A percentile compares a stretch with the other conserved stretches of the same genome.
phyloP scores from a whole-genome alignment of 164 flowering plant species.

The Magnolia changhungtana region DNA sequence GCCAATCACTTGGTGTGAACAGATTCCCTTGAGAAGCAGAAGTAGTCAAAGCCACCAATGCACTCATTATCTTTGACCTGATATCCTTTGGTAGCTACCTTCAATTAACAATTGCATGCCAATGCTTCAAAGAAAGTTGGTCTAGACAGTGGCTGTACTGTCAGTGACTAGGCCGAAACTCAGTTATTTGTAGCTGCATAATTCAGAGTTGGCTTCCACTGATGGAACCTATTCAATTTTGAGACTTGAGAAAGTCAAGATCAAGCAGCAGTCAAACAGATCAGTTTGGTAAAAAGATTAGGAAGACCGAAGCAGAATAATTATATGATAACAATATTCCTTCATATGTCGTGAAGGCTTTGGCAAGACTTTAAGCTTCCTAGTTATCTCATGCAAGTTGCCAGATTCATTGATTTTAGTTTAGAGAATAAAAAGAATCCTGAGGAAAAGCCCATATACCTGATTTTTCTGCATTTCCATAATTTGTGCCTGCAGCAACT shows the following conservation, averaged over 20 bases:
- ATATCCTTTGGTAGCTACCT: no score
- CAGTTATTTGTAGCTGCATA: background rate
- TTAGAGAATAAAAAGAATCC: background rate
- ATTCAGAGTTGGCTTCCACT: background rate
- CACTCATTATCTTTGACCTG: no score
- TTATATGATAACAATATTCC: background rate
- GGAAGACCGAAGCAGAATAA: background rate
- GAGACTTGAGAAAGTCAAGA: background rate
- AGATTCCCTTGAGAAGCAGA: no score
- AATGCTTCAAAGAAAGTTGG: no score
- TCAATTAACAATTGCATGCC: no score
- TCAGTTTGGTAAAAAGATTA: background rate
- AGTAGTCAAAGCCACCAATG: no score
- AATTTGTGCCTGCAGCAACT: slow-evolving; percentile 55
- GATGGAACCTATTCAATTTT: background rate
- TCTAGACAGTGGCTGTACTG: no score
- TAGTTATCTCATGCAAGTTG: background rate
- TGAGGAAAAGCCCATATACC: slow-evolving; percentile 34
- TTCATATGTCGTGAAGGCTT: background rate
- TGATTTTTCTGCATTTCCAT: slow-evolving; percentile 74
- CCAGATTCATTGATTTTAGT: background rate
- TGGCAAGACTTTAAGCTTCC: background rate
- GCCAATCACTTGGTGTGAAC: no score
- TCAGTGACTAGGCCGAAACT: no score
- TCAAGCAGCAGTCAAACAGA: background rate